Conservation (phyloP, 2,329 filamentous ascomycete genomes). For the Fusarium zealandicum region DNA sequence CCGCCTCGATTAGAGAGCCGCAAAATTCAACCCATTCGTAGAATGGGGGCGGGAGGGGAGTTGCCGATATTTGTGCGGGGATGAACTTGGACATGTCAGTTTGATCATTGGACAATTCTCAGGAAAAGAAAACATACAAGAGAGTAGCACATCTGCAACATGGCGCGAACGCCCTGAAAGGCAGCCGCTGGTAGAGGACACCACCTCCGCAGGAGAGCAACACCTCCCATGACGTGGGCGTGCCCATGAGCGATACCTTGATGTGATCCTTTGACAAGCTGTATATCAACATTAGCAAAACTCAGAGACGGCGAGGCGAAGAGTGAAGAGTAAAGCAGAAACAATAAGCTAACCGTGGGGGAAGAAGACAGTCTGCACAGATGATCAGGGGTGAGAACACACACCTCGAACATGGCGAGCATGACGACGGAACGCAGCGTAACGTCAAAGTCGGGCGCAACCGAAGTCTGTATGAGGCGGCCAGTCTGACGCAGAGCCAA, state of each 20-base stretch:
- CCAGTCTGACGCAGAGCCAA: constrained; percentile 58
- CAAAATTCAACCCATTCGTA: constrained; percentile 54
- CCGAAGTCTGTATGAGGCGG: constrained; percentile 48
- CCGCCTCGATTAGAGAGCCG: constrained; percentile 44
- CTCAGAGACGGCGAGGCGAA: neutral
- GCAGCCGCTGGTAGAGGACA: constrained; percentile 49
- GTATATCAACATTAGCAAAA: constrained; percentile 25
- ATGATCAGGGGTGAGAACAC: constrained; percentile 24
- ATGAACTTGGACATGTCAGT: constrained; percentile 50
- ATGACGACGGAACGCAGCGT: constrained; percentile 62
- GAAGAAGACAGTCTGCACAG: constrained; percentile 1
- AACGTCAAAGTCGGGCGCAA: constrained; percentile 49
- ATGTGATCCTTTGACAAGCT: constrained; percentile 57
- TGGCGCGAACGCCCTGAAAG: constrained; percentile 57
- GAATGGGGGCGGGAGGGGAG: constrained; percentile 50
- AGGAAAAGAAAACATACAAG: constrained; percentile 51
- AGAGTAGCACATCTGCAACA: constrained; percentile 64
- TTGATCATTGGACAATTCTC: neutral
- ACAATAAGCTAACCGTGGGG: constrained; percentile 21
- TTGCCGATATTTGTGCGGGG: constrained; percentile 51
- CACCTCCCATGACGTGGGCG: constrained; percentile 66
- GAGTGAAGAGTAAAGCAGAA: constrained; percentile 5
- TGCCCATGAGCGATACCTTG: constrained; percentile 59
- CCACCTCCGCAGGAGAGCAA: constrained; percentile 61
- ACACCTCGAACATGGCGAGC: constrained; percentile 68